Evolutionary conservation across 2,329 filamentous ascomycete genomes (phyloP).

Genomic region (Stachybotrys echinatus): DNA sequence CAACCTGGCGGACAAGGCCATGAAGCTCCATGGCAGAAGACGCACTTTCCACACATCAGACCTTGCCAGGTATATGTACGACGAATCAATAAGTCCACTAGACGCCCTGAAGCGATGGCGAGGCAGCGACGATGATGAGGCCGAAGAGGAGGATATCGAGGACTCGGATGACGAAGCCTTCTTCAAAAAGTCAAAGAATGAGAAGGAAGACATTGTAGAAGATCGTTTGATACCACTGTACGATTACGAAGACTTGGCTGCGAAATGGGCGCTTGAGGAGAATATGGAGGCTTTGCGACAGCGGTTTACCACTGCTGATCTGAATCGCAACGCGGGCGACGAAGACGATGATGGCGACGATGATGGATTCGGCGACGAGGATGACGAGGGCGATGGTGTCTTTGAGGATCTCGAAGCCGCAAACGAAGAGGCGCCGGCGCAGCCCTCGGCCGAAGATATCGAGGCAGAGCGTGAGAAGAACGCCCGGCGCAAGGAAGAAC

Average conservation of each 20-base stretch:
- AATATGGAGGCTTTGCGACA: slow-evolving; percentile 69
- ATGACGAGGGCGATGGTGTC: slow-evolving; percentile 68
- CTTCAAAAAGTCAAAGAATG: slow-evolving; percentile 58
- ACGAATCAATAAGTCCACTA: slow-evolving; percentile 67
- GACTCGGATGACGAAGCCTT: slow-evolving; percentile 47
- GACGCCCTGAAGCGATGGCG: slow-evolving; percentile 78
- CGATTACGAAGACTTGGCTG: slow-evolving; percentile 74
- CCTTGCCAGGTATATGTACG: slow-evolving; percentile 84
- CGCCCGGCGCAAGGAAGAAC: slow-evolving; percentile 86
- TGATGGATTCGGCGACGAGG: slow-evolving; percentile 50
- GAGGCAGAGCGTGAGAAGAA: slow-evolving; percentile 88
- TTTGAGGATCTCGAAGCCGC: slow-evolving; percentile 74
- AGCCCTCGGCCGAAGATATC: slow-evolving; percentile 47
- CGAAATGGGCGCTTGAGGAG: slow-evolving; percentile 79
- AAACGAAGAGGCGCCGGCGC: slow-evolving; percentile 29
- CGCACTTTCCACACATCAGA: slow-evolving; percentile 74
- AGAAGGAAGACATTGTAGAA: slow-evolving; percentile 68
- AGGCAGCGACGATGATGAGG: slow-evolving; percentile 58
- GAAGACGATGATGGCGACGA: slow-evolving; percentile 42
- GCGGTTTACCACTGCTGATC: slow-evolving; percentile 68
- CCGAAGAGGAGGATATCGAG: slow-evolving; percentile 50
- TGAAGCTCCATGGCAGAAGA: slow-evolving; percentile 62
- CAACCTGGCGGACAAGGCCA: slow-evolving; percentile 72
- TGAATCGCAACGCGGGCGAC: slow-evolving; percentile 29
- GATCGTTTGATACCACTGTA: slow-evolving; percentile 74